Evolutionary conservation across 2,329 filamentous ascomycete genomes (phyloP).

Genomic region (Xylaria sp.): DNA sequence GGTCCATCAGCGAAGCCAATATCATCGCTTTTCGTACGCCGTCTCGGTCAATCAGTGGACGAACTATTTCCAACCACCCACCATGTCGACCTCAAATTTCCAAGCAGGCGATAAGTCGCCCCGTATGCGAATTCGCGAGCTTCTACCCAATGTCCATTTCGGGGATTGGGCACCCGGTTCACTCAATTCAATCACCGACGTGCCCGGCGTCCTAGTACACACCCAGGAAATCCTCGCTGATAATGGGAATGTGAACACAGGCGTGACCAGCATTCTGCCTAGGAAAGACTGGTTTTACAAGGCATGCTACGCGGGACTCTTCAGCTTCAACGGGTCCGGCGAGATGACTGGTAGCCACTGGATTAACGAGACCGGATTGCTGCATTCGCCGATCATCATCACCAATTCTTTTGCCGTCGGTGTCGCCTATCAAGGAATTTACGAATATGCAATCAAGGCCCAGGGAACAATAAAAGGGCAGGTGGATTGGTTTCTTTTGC

Average conservation of each 20-base stretch:
- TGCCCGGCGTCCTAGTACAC: slow-evolving; percentile 60
- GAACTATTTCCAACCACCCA: slow-evolving; percentile 1
- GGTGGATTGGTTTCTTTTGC: slow-evolving; percentile 65
- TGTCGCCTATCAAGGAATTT: slow-evolving; percentile 67
- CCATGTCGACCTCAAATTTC: slow-evolving; percentile 32
- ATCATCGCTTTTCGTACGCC: not conserved
- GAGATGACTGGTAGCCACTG: slow-evolving; percentile 71
- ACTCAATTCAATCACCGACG: slow-evolving; percentile 64
- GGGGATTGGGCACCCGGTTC: slow-evolving; percentile 57
- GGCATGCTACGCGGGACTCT: slow-evolving; percentile 62
- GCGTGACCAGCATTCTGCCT: slow-evolving; percentile 62
- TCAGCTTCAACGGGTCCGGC: slow-evolving; percentile 72
- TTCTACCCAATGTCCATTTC: slow-evolving; percentile 58
- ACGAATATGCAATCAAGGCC: slow-evolving; percentile 64
- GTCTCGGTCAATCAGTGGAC: not conserved
- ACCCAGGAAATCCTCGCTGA: slow-evolving; percentile 56
- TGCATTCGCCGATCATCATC: slow-evolving; percentile 69
- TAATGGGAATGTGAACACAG: slow-evolving; percentile 57
- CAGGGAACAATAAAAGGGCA: slow-evolving; percentile 56
- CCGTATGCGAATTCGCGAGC: slow-evolving; percentile 55
- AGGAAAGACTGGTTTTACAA: slow-evolving; percentile 57
- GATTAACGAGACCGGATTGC: slow-evolving; percentile 69
- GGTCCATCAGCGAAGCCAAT: not conserved
- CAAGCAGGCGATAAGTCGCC: slow-evolving; percentile 19
- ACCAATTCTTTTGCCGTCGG: slow-evolving; percentile 70